Evolutionary conservation across 2,329 filamentous ascomycete species (phyloP).

Genomic region (Colletotrichum tropicicola): DNA sequence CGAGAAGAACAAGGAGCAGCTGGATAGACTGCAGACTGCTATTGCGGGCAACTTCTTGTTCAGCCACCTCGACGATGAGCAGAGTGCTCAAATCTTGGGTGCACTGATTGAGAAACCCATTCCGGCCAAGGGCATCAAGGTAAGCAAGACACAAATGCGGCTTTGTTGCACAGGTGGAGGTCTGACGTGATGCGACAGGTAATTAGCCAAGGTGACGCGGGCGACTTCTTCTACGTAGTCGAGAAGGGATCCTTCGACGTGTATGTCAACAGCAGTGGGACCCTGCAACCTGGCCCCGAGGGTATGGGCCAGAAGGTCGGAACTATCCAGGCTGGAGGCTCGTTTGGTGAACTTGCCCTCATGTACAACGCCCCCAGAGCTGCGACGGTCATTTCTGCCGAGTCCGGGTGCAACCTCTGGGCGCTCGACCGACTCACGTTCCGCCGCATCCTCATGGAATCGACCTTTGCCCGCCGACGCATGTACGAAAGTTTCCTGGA

Average conservation of each 20-base stretch:
- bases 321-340: slow-evolving; percentile 85
- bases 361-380: slow-evolving; percentile 99
- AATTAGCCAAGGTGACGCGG: slow-evolving; percentile 93
- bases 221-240: slow-evolving; percentile 98
- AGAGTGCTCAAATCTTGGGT: slow-evolving; percentile 85
- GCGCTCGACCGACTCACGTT: slow-evolving; percentile 95
- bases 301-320: slow-evolving; percentile 87
- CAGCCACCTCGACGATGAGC: slow-evolving; percentile 92
- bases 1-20: slow-evolving; percentile 83
- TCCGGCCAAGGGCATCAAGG: slow-evolving; percentile 85
- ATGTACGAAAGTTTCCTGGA: slow-evolving; percentile 98
- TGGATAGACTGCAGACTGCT: slow-evolving; percentile 79
- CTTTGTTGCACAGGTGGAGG: neutral
- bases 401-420: slow-evolving; percentile 85
- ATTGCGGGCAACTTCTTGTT: slow-evolving; percentile 94
- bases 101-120: slow-evolving; percentile 95
- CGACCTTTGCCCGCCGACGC: slow-evolving; percentile 91
- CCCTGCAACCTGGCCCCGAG: slow-evolving; percentile 80
- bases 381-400: slow-evolving; percentile 88
- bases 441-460: slow-evolving; percentile 97
- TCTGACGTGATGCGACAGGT: slow-evolving; percentile 66
- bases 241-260: slow-evolving; percentile 92
- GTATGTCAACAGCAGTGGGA: slow-evolving; percentile 82
- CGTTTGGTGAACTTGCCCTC: slow-evolving; percentile 94
- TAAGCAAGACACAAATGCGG: slow-evolving; percentile 40